Percentiles rank a stretch among this genome's conserved stretches.
Evolutionary conservation across 495 filamentous ascomycete genomes (phyloP).

Genomic region (Aspergillus avenaceus): DNA sequence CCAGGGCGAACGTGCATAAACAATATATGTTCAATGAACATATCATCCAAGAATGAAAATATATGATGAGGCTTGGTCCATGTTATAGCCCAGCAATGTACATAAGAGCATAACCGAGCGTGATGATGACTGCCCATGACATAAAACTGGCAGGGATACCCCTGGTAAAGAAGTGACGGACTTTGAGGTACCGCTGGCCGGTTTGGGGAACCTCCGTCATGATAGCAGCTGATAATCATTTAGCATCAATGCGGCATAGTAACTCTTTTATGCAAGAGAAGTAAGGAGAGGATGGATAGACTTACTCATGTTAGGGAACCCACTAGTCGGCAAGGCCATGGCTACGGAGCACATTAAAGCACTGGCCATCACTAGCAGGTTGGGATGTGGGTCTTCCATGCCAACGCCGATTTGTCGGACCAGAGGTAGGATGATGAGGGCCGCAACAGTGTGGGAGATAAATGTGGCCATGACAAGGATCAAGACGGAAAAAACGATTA

Average conservation of each 20-base stretch:
- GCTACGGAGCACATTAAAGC: constrained; percentile 66
- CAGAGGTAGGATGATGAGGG: constrained; percentile 89
- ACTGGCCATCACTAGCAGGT: constrained; percentile 85
- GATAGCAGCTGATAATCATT: constrained; percentile 69
- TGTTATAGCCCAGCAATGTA: constrained; percentile 64
- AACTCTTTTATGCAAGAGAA: not conserved
- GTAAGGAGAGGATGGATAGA: constrained; percentile 19
- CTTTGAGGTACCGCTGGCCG: constrained; percentile 85
- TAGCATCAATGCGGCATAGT: constrained; percentile 11
- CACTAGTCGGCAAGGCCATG: constrained; percentile 92
- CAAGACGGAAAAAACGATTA: constrained; percentile 79
- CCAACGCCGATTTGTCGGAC: constrained; percentile 77
- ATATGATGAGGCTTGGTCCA: not conserved
- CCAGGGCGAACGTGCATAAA: not conserved
- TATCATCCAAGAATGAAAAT: not conserved
- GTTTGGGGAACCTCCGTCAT: constrained; percentile 97
- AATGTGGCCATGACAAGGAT: constrained; percentile 95
- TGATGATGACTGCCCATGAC: constrained; percentile 76
- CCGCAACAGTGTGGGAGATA: constrained; percentile 96
- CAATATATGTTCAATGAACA: not conserved
- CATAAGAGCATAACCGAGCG: constrained; percentile 86
- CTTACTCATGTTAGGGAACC: constrained; percentile 99
- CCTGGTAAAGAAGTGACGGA: constrained; percentile 88
- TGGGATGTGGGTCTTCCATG: constrained; percentile 88
- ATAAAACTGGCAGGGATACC: constrained; percentile 84